Evolutionary conservation across 139 green algal species (phyloP), one percentile per base, ranked within the genome.

Genomic region (Zygnema circumcarinatum): DNA sequence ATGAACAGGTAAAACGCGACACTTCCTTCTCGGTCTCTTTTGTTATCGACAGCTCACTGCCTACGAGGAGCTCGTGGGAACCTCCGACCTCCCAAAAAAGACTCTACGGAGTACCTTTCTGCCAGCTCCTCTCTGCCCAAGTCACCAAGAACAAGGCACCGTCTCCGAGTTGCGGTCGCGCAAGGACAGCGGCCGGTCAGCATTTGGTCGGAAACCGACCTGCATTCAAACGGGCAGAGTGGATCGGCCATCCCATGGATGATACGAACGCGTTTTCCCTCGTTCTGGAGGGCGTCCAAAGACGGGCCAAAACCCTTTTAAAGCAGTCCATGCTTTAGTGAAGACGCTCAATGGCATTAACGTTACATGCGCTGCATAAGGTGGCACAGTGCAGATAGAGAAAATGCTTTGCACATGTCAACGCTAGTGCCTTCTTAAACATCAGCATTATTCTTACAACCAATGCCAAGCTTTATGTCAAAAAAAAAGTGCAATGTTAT

Each of bases 21-120:
- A 72, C 29, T 72, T 72, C 54, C 54, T 72, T 72, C 54, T 72
- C 54, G 54, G 29, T 72, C 54, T 72, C 54, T 29, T 72, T 72
- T 25, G 54, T 29, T 72, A 72, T 72, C 25, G 54, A 25, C 25
- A 29, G 25, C 54, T 72, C 54, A 33, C 54, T 25, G 54, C 54
- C 54, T 33, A 72, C 54, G 54, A 72, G 25, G 54, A 72, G 54
- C 54, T 72, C 54, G 54, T 72, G 54, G 25, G 54, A 72, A 29
- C 54, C 54, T 33, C 25, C 54, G 54, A 72, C 25, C 54, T 33
- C 54, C 54, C 54, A 72, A 29, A 25, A 72, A 72, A 29, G 54
- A 72, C 54, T 33, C 54, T 29, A 72, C 54, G 29, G 54, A 72
- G 54, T 33, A 72, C 25, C 54, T 25, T 33, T 72, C 54, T 25